A percentile compares a stretch with the other conserved stretches of the same genome.
These are phyloP conservation scores for Solanum commersonii DNA, from an alignment of 257 asterid genomes.

Conservation along the genomic window DNA sequence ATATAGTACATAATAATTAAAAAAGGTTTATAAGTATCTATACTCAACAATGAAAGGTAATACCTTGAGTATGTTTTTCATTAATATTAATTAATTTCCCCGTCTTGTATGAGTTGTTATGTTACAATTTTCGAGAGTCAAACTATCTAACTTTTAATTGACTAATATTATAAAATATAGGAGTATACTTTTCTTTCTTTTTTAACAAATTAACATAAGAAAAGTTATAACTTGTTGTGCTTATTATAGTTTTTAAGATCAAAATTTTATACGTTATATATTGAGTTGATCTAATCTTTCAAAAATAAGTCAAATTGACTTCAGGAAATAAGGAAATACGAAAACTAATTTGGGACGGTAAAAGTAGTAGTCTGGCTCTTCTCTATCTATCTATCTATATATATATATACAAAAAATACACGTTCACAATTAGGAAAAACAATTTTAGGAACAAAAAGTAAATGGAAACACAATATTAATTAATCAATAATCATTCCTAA, in stretches of 20 bases:
- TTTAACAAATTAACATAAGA: neutral
- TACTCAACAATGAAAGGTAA: neutral
- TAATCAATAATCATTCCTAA: neutral
- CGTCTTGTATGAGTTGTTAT: neutral
- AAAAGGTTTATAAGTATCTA: neutral
- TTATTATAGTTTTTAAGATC: neutral
- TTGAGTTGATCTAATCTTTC: neutral
- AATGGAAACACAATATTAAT: neutral
- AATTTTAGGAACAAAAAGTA: neutral
- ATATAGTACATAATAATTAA: neutral
- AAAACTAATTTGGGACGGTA: neutral
- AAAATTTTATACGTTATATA: neutral
- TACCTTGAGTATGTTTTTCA: neutral
- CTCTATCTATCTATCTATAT: neutral
- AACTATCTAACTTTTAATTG: neutral
- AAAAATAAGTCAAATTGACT: neutral
- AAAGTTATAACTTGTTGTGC: neutral
- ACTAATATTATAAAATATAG: neutral
- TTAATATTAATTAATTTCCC: neutral
- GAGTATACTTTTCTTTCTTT: no score
- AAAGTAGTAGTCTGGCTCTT: neutral
- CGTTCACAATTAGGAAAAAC: neutral
- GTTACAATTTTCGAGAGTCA: neutral
- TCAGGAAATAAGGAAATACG: neutral
- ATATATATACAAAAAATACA: neutral